Evolutionary conservation across 495 filamentous ascomycete species (phyloP), one percentile per base, ranked within the genome.

Genomic region (Penicillium taxi): DNA sequence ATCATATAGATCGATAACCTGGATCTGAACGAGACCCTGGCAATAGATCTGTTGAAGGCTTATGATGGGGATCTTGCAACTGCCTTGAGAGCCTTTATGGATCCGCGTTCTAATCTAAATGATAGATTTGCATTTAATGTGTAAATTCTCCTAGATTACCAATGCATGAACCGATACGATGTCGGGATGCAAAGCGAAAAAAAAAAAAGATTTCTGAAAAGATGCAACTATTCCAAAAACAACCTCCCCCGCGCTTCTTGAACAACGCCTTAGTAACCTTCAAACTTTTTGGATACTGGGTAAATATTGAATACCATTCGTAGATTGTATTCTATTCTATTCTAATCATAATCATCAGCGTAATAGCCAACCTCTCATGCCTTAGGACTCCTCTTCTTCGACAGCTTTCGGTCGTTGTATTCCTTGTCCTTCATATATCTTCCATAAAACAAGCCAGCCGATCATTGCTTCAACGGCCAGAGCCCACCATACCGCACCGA

Each of bases 31-130:
- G 94, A 91, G 59, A 45, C 52, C 5, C 91, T 87, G 56, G 88
- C 87, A 2, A 93, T 84, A 9, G 88, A 95, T 31, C 57, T 94
- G 36, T 72, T 95, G 25, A 81, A 76, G 56, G 62, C 72, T n/a
- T 70, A 89, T 51, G 85, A 89, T 24, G 88, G 87, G 0, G 75
- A 91, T 63, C 77, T 75, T 1, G 73, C 74, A 7, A 70, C 70
- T 53, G 85, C 87, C 2, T 71, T 94, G 61, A 74, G 51, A 43
- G 81, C 81, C 6, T 81, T 72, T 45, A 62, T 82, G 23, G 57
- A 63, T 8, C 61, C 69, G 2, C 40, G 58, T 27, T 52, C 61
- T 24, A 41, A 30, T n/a, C n/a, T n/a, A n/a, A n/a, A n/a, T n/a
- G n/a, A n/a, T n/a, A n/a, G n/a, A n/a, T n/a, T n/a, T n/a, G n/a